Conservation (phyloP, 331 rosid species). For the Phaseolus coccineus region DNA sequence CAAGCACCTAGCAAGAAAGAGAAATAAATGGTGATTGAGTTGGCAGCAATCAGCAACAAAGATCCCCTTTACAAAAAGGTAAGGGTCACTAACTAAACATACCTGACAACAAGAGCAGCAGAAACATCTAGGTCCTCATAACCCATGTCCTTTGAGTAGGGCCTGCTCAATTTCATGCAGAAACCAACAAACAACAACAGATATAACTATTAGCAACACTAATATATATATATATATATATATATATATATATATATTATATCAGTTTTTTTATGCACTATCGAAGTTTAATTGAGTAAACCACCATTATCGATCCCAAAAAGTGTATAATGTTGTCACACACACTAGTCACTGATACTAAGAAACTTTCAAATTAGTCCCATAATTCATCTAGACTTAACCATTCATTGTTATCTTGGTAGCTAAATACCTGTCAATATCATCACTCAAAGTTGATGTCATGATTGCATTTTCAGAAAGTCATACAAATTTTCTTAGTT, state of each 20-base stretch:
- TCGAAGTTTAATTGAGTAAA: not conserved
- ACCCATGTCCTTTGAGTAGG: conserved; percentile 93
- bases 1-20: conserved; percentile 61
- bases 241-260: no score
- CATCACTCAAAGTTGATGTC: not conserved
- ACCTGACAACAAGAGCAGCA: conserved; percentile 79
- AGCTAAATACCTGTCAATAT: not conserved
- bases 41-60: conserved; percentile 26
- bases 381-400: not conserved
- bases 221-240: not conserved
- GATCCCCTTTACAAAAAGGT: not conserved
- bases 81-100: conserved; percentile 26
- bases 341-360: not conserved
- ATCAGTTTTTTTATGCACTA: not conserved
- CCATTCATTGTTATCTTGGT: no score
- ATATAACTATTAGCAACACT: not conserved
- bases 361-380: not conserved
- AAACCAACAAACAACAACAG: not conserved
- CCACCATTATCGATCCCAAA: not conserved
- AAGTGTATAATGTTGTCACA: not conserved
- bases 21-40: conserved; percentile 3
- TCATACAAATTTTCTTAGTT: not conserved
- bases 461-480: not conserved
- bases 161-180: conserved; percentile 60
- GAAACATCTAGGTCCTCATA: conserved; percentile 88